These are phyloP conservation scores for Lepraria neglecta DNA, from an alignment of 495 filamentous ascomycete species.

Conservation along the genomic window DNA sequence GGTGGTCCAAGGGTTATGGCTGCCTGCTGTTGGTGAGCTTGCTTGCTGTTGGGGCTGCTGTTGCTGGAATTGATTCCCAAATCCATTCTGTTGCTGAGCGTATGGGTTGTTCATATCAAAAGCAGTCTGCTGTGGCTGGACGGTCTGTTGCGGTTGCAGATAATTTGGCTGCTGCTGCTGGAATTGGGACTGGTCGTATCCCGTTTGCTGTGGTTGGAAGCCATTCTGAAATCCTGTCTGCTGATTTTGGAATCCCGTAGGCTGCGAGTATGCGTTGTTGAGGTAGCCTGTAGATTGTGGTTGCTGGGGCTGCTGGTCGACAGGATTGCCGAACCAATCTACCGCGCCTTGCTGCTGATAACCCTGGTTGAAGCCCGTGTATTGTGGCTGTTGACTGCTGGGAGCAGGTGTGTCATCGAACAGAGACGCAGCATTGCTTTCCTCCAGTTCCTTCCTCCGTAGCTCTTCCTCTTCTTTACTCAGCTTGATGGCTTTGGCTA, in stretches of 20 bases:
- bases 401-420: slow-evolving; percentile 76
- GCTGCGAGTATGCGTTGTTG: slow-evolving; percentile 75
- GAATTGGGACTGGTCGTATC: slow-evolving; percentile 53
- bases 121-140: slow-evolving; percentile 67
- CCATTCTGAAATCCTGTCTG: slow-evolving; percentile 60
- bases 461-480: slow-evolving; percentile 93
- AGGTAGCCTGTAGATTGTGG: slow-evolving; percentile 78
- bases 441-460: slow-evolving; percentile 80
- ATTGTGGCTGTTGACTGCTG: slow-evolving; percentile 58
- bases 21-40: slow-evolving; percentile 59
- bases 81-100: slow-evolving; percentile 48
- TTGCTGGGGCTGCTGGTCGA: slow-evolving; percentile 60
- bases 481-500: slow-evolving; percentile 91
- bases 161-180: slow-evolving; percentile 50
- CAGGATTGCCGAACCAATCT: slow-evolving; percentile 93
- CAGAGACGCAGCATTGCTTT: slow-evolving; percentile 75
- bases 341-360: slow-evolving; percentile 94
- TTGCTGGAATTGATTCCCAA: slow-evolving; percentile 44
- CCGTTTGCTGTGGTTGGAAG: slow-evolving; percentile 58
- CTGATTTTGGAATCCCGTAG: slow-evolving; percentile 57
- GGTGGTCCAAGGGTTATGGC: slow-evolving; percentile 69
- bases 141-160: slow-evolving; percentile 43
- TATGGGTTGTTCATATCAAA: slow-evolving; percentile 68
- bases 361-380: slow-evolving; percentile 86
- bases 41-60: slow-evolving; percentile 51